Percentiles rank a stretch among this genome's conserved stretches.
Evolutionary conservation across 2,329 filamentous ascomycete species (phyloP).

Genomic region (Meredithiella fracta): DNA sequence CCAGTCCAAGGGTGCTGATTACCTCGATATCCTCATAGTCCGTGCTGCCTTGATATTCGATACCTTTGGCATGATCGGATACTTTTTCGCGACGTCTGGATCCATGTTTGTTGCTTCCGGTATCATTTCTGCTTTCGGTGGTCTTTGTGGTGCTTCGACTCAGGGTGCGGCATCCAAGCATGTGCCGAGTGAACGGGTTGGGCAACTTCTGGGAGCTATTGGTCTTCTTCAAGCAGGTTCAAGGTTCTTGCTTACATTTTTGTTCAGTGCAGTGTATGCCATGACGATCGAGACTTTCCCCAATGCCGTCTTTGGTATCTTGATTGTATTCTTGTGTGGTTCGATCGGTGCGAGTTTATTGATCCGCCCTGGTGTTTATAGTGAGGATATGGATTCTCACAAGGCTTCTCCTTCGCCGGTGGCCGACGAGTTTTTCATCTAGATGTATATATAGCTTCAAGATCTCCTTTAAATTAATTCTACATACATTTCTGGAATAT

Average conservation of each 20-base stretch:
- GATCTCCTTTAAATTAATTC: neutral
- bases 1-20: slow-evolving; percentile 51
- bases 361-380: slow-evolving; percentile 8
- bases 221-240: slow-evolving; percentile 73
- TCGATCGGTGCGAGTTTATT: slow-evolving; percentile 7
- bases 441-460: neutral
- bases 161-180: slow-evolving; percentile 82
- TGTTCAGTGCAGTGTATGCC: slow-evolving; percentile 79
- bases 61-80: slow-evolving; percentile 58
- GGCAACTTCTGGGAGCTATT: slow-evolving; percentile 74
- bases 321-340: slow-evolving; percentile 1
- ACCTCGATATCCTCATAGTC: slow-evolving; percentile 61
- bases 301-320: slow-evolving; percentile 54
- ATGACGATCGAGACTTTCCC: slow-evolving; percentile 61
- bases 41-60: slow-evolving; percentile 63
- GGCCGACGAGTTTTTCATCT: slow-evolving; percentile 10
- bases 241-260: slow-evolving; percentile 58
- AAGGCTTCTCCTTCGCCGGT: slow-evolving; percentile 1
- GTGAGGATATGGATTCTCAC: slow-evolving; percentile 9
- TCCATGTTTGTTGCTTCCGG: slow-evolving; percentile 55
- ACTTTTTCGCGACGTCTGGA: slow-evolving; percentile 45
- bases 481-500: neutral
- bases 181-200: slow-evolving; percentile 64
- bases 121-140: slow-evolving; percentile 58
- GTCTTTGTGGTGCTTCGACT: slow-evolving; percentile 69